A percentile compares a stretch with the other conserved stretches of the same genome.
Evolutionary conservation across 2,329 filamentous ascomycete genomes (phyloP).

Genomic region (Botryosphaeria dothidea): DNA sequence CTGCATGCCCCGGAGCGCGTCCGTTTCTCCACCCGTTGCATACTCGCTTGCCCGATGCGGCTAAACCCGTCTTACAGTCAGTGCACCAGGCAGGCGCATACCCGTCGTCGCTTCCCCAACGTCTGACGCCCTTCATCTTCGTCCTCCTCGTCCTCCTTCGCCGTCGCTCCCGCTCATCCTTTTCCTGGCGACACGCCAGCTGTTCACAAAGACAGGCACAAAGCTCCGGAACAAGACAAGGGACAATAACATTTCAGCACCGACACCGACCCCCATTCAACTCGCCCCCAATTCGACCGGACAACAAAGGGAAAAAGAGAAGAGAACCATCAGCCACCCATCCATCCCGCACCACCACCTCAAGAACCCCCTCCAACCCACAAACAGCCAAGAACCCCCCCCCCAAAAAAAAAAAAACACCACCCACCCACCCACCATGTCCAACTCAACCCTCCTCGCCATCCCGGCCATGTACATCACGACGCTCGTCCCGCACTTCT

Average conservation of each 20-base stretch:
- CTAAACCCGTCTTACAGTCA: neutral
- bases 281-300: too few species aligned
- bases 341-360: too few species aligned
- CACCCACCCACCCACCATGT: slow-evolving; percentile 21
- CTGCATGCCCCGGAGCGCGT: neutral
- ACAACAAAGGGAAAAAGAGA: too few species aligned
- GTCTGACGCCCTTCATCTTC: neutral
- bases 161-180: too few species aligned
- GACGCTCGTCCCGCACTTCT: slow-evolving; percentile 42
- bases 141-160: neutral
- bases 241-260: too few species aligned
- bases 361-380: neutral
- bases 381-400: neutral
- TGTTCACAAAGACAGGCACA: neutral
- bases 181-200: too few species aligned
- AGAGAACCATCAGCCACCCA: too few species aligned
- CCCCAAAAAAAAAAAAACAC: neutral
- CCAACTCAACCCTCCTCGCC: slow-evolving; percentile 43
- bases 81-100: neutral
- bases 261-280: too few species aligned
- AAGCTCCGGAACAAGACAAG: too few species aligned
- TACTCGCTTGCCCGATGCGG: neutral
- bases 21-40: neutral
- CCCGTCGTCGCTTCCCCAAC: neutral
- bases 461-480: slow-evolving; percentile 48